phyloP scores from a whole-genome alignment of 1,139 yeast species.

The Pichia inconspicua region DNA sequence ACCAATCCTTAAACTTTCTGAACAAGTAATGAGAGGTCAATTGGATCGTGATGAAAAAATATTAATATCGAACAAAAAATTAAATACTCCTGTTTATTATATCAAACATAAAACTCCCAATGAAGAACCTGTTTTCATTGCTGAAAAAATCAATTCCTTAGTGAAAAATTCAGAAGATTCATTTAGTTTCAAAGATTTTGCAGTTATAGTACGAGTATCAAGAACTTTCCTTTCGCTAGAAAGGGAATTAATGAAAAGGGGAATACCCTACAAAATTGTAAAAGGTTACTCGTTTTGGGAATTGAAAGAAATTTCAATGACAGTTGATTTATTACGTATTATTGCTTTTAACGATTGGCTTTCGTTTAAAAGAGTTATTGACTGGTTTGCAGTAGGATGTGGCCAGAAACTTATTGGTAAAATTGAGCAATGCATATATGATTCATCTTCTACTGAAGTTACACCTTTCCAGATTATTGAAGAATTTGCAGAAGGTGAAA shows the following conservation, averaged over 20 bases:
- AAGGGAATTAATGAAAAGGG: slow-evolving; percentile 42
- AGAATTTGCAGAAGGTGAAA: slow-evolving; percentile 10
- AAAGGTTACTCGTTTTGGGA: slow-evolving; percentile 81
- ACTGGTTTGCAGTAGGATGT: slow-evolving; percentile 60
- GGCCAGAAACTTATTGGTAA: slow-evolving; percentile 50
- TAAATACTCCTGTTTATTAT: slow-evolving; percentile 37
- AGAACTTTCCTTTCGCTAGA: slow-evolving; percentile 55
- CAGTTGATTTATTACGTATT: slow-evolving; percentile 58
- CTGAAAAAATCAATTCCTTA: slow-evolving; percentile 3
- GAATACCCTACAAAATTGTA: slow-evolving; percentile 59
- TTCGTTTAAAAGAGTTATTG: slow-evolving; percentile 52
- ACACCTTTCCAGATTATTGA: slow-evolving; percentile 8
- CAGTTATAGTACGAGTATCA: slow-evolving; percentile 57
- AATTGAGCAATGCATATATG: slow-evolving; percentile 26
- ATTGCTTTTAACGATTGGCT: slow-evolving; percentile 53
- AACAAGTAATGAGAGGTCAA: slow-evolving; percentile 60
- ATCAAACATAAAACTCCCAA: neutral
- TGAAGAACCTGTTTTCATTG: slow-evolving; percentile 9
- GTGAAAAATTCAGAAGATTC: slow-evolving; percentile 17
- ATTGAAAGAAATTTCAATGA: slow-evolving; percentile 53
- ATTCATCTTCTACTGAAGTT: slow-evolving; percentile 10
- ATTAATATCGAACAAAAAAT: slow-evolving; percentile 38
- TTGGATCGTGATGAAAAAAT: slow-evolving; percentile 35
- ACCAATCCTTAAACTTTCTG: slow-evolving; percentile 59
- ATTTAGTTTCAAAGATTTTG: slow-evolving; percentile 49